phyloP scores from a whole-genome alignment of 768 basidiomycete genomes.

The Hygrocybe coccinea region DNA sequence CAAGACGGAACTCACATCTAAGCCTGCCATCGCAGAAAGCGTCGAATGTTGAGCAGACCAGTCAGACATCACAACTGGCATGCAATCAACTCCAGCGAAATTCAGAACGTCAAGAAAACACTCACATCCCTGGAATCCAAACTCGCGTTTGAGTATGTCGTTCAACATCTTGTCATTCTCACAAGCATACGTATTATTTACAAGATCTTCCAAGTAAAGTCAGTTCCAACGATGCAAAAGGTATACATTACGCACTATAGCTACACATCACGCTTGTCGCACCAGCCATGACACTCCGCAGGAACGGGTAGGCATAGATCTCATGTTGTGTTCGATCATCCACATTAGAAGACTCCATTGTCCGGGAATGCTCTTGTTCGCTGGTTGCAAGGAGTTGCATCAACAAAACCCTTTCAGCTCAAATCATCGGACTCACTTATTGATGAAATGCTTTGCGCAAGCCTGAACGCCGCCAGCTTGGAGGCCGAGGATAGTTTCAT shows the following conservation, averaged over 20 bases:
- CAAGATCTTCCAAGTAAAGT: conserved; percentile 40
- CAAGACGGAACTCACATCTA: conserved; percentile 48
- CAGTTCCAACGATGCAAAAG: neutral
- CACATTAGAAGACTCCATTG: conserved; percentile 55
- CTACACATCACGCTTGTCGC: conserved; percentile 70
- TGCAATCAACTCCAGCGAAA: neutral
- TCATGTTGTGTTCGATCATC: conserved; percentile 80
- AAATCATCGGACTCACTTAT: conserved; percentile 49
- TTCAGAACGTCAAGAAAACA: conserved; percentile 4
- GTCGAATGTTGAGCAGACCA: conserved; percentile 66
- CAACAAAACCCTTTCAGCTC: neutral
- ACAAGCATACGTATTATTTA: conserved; percentile 72
- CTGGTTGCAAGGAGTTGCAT: conserved; percentile 27
- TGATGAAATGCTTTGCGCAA: conserved; percentile 78
- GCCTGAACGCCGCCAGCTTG: conserved; percentile 79
- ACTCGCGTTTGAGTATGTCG: conserved; percentile 69
- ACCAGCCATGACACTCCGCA: conserved; percentile 69
- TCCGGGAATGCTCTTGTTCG: conserved; percentile 65
- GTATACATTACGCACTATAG: conserved; percentile 7
- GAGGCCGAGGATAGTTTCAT: conserved; percentile 79
- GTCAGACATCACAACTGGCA: conserved; percentile 62
- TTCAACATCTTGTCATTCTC: conserved; percentile 69
- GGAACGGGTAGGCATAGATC: conserved; percentile 65
- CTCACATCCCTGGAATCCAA: conserved; percentile 71
- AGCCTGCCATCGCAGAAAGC: conserved; percentile 52